phyloP scores from a whole-genome alignment of 2,329 filamentous ascomycete genomes.

The Fusarium vanettenii region DNA sequence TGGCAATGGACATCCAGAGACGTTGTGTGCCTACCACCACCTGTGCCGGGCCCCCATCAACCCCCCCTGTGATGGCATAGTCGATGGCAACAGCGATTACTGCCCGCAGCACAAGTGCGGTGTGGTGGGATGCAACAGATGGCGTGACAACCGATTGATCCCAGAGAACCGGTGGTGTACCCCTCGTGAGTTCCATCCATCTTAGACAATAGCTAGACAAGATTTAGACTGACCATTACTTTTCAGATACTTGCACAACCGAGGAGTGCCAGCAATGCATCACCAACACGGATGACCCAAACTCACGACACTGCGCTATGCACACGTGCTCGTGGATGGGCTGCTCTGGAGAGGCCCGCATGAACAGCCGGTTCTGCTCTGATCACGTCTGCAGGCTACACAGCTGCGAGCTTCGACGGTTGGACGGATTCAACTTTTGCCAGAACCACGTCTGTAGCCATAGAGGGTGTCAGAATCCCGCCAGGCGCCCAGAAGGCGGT shows the following conservation, averaged over 20 bases:
- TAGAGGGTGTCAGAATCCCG: neutral
- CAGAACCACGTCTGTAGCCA: constrained; percentile 8
- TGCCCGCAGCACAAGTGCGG: constrained; percentile 29
- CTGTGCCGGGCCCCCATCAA: constrained; percentile 7
- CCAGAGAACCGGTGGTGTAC: constrained; percentile 15
- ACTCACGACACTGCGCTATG: constrained; percentile 11
- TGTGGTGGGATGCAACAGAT: neutral
- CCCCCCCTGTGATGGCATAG: constrained; percentile 15
- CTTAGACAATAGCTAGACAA: neutral
- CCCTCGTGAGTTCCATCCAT: constrained; percentile 10
- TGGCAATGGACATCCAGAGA: neutral
- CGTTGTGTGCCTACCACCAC: constrained; percentile 23
- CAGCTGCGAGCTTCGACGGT: neutral
- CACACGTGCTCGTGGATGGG: constrained; percentile 23
- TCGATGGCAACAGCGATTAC: neutral
- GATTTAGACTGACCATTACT: neutral
- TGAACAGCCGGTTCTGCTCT: neutral
- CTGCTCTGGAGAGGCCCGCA: neutral
- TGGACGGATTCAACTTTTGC: neutral
- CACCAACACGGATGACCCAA: neutral
- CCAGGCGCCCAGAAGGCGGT: constrained; percentile 4
- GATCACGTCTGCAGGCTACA: constrained; percentile 6
- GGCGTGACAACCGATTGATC: constrained; percentile 5
- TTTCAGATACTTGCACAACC: constrained; percentile 24
- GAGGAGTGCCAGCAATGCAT: neutral